Evolutionary conservation across 371 early-diverging fungal species (phyloP).

Genomic region (Mucor saturninus): DNA sequence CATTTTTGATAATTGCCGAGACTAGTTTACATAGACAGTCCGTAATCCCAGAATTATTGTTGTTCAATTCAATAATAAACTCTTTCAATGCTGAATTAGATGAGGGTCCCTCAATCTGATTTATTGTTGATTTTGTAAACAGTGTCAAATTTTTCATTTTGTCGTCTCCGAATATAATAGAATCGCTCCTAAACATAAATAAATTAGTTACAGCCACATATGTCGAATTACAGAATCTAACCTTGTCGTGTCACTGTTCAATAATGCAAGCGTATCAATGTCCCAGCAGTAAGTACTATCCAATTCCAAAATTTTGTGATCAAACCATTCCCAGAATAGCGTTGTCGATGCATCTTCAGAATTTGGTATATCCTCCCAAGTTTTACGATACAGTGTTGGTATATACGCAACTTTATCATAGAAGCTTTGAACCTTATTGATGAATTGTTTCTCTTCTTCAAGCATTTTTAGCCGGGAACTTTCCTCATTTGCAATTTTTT

Average conservation of each 20-base stretch:
- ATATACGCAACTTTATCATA: constrained; percentile 35
- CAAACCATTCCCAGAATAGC: constrained; percentile 49
- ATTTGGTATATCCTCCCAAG: constrained; percentile 21
- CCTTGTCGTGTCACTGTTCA: constrained; percentile 5
- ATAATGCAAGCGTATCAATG: constrained; percentile 15
- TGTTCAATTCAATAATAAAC: constrained; percentile 38
- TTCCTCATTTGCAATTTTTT: constrained; percentile 63
- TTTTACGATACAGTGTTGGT: constrained; percentile 1
- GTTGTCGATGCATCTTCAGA: not conserved
- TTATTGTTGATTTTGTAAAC: not conserved
- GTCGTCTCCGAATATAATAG: not conserved
- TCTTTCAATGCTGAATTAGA: not conserved
- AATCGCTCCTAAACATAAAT: not conserved
- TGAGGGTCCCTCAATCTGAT: not conserved
- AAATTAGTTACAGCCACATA: not conserved
- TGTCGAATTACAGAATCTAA: constrained; percentile 4
- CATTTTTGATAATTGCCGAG: constrained; percentile 18
- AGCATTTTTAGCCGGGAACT: constrained; percentile 55
- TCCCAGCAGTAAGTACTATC: constrained; percentile 40
- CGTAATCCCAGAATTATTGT: constrained; percentile 47
- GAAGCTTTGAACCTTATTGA: constrained; percentile 34
- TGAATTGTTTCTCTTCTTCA: constrained; percentile 56
- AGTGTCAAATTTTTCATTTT: not conserved
- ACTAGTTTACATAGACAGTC: constrained; percentile 42
- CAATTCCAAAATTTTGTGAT: constrained; percentile 46